Conservation (phyloP, 257 asterid genomes). For the Gentiana straminea region DNA sequence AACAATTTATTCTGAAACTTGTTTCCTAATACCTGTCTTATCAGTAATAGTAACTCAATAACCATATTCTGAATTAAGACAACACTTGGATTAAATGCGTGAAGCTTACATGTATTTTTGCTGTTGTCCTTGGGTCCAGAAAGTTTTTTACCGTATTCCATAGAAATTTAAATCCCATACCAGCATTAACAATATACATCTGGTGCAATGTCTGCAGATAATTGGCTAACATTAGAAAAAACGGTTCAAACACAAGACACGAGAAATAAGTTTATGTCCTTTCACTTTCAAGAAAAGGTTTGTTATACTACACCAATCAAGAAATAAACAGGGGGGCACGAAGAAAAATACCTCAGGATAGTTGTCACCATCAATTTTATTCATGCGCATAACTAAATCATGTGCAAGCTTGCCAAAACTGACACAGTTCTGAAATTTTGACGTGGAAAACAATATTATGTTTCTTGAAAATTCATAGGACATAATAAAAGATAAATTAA, state of each 20-base stretch:
- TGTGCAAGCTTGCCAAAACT: slow-evolving; percentile 87
- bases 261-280: slow-evolving; percentile 2
- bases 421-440: slow-evolving; percentile 73
- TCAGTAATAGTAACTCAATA: slow-evolving; percentile 16
- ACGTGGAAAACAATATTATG: slow-evolving; percentile 6
- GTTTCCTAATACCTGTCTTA: slow-evolving; percentile 71
- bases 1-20: slow-evolving; percentile 64
- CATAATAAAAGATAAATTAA: not conserved
- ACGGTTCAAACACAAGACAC: slow-evolving; percentile 11
- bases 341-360: slow-evolving; percentile 71
- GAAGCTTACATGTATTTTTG: slow-evolving; percentile 68
- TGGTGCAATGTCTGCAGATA: slow-evolving; percentile 75
- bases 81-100: slow-evolving; percentile 7
- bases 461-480: slow-evolving; percentile 1
- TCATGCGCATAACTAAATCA: slow-evolving; percentile 86
- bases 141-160: slow-evolving; percentile 81
- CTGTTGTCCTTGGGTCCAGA: slow-evolving; percentile 84
- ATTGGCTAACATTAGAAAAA: slow-evolving; percentile 13
- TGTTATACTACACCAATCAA: not conserved
- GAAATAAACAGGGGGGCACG: slow-evolving; percentile 5
- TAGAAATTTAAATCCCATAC: slow-evolving; percentile 72
- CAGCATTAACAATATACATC: slow-evolving; percentile 95
- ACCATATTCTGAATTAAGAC: slow-evolving; percentile 8
- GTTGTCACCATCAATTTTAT: slow-evolving; percentile 86
- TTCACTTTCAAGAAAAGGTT: slow-evolving; percentile 13